Evolutionary conservation across 2,329 filamentous ascomycete species (phyloP), one percentile per base, ranked within the genome.

Genomic region (Botrytis cinerea): DNA sequence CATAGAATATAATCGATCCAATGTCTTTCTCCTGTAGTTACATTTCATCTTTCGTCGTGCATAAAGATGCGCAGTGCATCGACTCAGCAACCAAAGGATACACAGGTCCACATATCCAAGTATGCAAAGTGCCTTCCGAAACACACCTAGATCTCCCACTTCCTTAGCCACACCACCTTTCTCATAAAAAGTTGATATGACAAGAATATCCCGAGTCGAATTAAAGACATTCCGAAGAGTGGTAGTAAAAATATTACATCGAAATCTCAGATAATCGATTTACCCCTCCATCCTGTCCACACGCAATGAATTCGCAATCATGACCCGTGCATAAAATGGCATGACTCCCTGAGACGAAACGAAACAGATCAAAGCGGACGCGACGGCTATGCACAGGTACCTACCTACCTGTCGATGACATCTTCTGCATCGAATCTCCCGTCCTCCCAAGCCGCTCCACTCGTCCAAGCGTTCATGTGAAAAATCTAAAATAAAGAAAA

Each of bases 81-180:
- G 45, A 38, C 45, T n/a, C 63, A 38, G 22, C 46, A 67, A 67
- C 46, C 63, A 67, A 43, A 22, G 64, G 64, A 9, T 54, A 40
- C 64, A 54, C 46, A 18, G 32, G 20, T 40, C 18, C 35, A 22
- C 35, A 40, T 8, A 18, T 28, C 48, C 22, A 28, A 28, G 14
- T n/a, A 68, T 68, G 64, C 64, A 68, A 40, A 68, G 1, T 28
- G 64, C 64, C 48, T 68, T 16, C 48, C 64, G 48, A 68, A 68
- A 68, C 25, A 68, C 35, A 14, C 16, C 16, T 68, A 28, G 32
- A 22, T 40, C 32, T 40, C n/a, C 35, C 46, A 40, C 46, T 51
- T 40, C 46, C 46, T 25, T 14, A 22, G 18, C 46, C 25, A 28
- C 35, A 57, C 64, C 46, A 68, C 51, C 25, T 57, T 43, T 8